These are phyloP conservation scores for Ophiognomonia clavigignenti-juglandacearum DNA, from an alignment of 2,329 filamentous ascomycete genomes.

Conservation along the genomic window DNA sequence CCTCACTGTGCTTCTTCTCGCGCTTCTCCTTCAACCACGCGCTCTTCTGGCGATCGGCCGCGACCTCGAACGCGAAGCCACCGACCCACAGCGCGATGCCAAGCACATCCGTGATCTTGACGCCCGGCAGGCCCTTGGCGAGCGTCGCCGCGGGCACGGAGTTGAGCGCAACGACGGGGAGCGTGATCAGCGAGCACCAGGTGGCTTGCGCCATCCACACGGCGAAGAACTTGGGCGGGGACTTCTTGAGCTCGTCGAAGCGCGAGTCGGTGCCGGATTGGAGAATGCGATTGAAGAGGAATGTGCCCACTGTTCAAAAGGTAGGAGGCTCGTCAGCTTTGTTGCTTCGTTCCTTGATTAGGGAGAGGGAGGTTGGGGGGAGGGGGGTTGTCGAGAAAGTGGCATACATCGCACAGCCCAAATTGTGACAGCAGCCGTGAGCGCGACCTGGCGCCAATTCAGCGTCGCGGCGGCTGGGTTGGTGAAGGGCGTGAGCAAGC, in stretches of 20 bases:
- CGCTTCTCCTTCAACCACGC: slow-evolving; percentile 57
- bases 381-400: not conserved
- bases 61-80: slow-evolving; percentile 56
- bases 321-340: not conserved
- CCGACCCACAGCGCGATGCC: slow-evolving; percentile 54
- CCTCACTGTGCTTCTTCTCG: slow-evolving; percentile 61
- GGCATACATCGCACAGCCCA: slow-evolving; percentile 57
- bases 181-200: slow-evolving; percentile 63
- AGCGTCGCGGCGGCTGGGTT: slow-evolving; percentile 34
- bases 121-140: slow-evolving; percentile 39
- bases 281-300: slow-evolving; percentile 58
- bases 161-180: slow-evolving; percentile 62
- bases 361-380: not conserved
- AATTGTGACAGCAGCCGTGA: slow-evolving; percentile 36
- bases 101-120: slow-evolving; percentile 49
- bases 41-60: slow-evolving; percentile 60
- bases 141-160: slow-evolving; percentile 51
- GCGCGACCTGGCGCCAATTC: slow-evolving; percentile 54
- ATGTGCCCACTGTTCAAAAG: slow-evolving; percentile 58
- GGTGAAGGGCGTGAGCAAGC: slow-evolving; percentile 38
- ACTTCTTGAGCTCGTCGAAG: slow-evolving; percentile 36
- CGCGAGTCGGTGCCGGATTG: slow-evolving; percentile 53
- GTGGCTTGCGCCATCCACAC: slow-evolving; percentile 53
- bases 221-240: slow-evolving; percentile 29
- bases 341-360: not conserved